Evolutionary conservation across 2,329 filamentous ascomycete species (phyloP).

Genomic region (Diaporthe caulivora): DNA sequence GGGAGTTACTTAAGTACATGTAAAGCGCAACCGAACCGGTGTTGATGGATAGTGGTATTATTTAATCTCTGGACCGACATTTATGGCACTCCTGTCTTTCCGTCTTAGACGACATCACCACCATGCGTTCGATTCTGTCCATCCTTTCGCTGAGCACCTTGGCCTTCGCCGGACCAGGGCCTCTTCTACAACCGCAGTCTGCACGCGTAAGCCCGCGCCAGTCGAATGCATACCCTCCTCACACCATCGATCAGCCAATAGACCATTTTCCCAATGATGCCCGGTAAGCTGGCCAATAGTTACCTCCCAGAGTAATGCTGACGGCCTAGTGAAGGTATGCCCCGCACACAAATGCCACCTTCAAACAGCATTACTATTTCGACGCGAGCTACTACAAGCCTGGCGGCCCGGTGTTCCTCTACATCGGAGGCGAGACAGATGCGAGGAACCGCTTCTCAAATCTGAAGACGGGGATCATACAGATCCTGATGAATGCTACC

Average conservation of each 20-base stretch:
- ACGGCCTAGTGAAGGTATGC: conserved; percentile 45
- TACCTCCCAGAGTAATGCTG: neutral
- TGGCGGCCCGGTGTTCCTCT: conserved; percentile 58
- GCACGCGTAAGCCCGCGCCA: conserved; percentile 1
- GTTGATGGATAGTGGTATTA: too few species aligned
- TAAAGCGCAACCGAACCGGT: neutral
- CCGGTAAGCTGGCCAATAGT: conserved; percentile 29
- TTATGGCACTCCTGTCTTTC: too few species aligned
- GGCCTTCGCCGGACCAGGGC: conserved; percentile 31
- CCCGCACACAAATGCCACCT: conserved; percentile 60
- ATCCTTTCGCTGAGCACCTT: conserved; percentile 28
- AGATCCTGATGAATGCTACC: conserved; percentile 66
- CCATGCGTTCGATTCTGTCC: conserved; percentile 28
- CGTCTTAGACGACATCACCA: neutral
- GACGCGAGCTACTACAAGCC: conserved; percentile 65
- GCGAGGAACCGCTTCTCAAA: conserved; percentile 47
- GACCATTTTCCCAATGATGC: conserved; percentile 59
- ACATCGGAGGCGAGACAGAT: conserved; percentile 49
- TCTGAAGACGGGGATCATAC: conserved; percentile 55
- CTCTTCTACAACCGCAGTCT: neutral
- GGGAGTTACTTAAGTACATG: too few species aligned
- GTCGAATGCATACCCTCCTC: conserved; percentile 41
- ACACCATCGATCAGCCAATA: conserved; percentile 53
- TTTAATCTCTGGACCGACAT: neutral
- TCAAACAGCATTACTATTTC: conserved; percentile 67